Conservation (phyloP, 352 stramenopile genomes). For the Phytophthora rubi region DNA sequence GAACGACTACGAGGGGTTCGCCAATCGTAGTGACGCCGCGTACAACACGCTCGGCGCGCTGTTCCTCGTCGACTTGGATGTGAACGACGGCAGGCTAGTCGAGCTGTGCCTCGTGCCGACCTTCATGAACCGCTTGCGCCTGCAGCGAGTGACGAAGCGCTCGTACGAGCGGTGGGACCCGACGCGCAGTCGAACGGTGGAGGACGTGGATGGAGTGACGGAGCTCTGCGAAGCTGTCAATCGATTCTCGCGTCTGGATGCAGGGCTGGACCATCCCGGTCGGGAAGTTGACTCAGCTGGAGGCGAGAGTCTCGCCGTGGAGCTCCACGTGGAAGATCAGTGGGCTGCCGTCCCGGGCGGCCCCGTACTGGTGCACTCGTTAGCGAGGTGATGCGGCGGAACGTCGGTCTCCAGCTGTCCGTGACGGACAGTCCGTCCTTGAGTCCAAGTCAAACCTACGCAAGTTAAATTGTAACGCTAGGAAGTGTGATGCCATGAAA, state of each 20-base stretch:
- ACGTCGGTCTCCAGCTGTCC: not conserved
- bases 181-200: conserved; percentile 8
- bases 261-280: conserved; percentile 1
- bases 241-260: conserved; percentile 7
- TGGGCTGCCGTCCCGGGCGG: conserved; percentile 25
- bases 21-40: conserved; percentile 41
- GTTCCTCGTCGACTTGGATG: conserved; percentile 41
- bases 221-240: conserved; percentile 24
- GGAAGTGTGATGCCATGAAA: too few relatives aligned
- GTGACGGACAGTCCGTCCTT: too few relatives aligned
- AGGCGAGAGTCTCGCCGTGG: conserved; percentile 7
- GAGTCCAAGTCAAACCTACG: not conserved
- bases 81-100: conserved; percentile 21
- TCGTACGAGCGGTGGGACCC: conserved; percentile 22
- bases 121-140: conserved; percentile 43
- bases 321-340: conserved; percentile 31
- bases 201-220: conserved; percentile 7
- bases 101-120: conserved; percentile 43
- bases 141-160: conserved; percentile 29
- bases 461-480: not conserved
- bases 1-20: conserved; percentile 52
- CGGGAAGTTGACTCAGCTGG: conserved; percentile 14
- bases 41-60: conserved; percentile 46
- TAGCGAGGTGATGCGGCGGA: not conserved
- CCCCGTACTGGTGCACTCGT: conserved; percentile 12